Conservation (phyloP, 352 stramenopile genomes). For the Pythium dissotocum region DNA sequence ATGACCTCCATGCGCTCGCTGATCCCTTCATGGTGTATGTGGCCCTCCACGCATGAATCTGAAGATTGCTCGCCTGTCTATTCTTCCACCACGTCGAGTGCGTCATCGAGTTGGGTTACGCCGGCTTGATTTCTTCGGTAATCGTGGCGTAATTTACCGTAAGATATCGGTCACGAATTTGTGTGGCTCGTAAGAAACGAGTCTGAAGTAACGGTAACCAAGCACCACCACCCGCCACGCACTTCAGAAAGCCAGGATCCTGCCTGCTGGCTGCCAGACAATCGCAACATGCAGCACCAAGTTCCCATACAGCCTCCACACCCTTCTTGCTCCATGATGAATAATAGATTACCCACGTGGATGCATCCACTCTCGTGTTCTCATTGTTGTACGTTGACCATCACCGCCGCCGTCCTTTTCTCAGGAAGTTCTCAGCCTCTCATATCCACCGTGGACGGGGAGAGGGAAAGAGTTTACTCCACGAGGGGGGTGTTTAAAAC, state of each 20-base stretch:
- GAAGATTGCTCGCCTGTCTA: constrained; percentile 2
- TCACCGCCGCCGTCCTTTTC: background rate
- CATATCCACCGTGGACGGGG: background rate
- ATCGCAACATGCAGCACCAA: background rate
- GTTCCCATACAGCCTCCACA: background rate
- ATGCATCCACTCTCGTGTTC: background rate
- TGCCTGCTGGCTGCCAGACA: background rate
- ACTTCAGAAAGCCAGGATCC: constrained; percentile 16
- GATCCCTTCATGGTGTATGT: background rate
- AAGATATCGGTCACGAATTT: constrained; percentile 26
- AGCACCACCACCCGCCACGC: constrained; percentile 27
- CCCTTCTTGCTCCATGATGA: background rate
- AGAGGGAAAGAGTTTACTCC: background rate
- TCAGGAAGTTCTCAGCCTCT: background rate
- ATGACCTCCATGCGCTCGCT: background rate
- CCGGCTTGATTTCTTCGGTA: constrained; percentile 16
- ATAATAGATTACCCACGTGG: background rate
- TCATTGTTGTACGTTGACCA: background rate
- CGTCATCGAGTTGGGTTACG: constrained; percentile 18
- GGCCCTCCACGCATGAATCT: background rate
- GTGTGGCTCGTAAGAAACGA: constrained; percentile 20
- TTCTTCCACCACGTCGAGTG: constrained; percentile 14
- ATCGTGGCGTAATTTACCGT: constrained; percentile 17
- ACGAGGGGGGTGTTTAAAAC: constrained; percentile 34
- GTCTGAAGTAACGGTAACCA: constrained; percentile 25